Conservation (phyloP, 805 yeast species). For the Saccharomycopsis synnaedendra region DNA sequence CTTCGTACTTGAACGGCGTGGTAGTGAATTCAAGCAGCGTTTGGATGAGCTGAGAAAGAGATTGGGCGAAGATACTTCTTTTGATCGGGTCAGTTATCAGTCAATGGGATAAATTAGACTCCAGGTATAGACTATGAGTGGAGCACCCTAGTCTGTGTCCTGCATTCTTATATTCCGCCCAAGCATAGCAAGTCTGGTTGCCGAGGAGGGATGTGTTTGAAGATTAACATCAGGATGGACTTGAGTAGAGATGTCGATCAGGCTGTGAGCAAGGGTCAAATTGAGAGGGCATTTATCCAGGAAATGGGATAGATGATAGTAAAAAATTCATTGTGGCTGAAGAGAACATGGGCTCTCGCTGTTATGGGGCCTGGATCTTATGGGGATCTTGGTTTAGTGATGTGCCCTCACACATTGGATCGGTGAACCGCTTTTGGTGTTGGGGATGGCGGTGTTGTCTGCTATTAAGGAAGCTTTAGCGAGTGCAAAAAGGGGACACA, state of each 20-base stretch:
- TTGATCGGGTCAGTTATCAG: constrained; percentile 32
- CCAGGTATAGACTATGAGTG: constrained; percentile 34
- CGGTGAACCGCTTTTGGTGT: constrained; percentile 29
- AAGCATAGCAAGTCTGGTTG: constrained; percentile 33
- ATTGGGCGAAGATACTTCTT: constrained; percentile 26
- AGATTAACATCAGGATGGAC: constrained; percentile 36
- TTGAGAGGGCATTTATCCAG: constrained; percentile 39
- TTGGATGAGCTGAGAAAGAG: constrained; percentile 28
- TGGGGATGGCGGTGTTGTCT: constrained; percentile 31
- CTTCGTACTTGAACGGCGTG: constrained; percentile 37
- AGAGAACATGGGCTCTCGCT: constrained; percentile 29
- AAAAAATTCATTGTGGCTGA: constrained; percentile 36
- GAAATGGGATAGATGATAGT: constrained; percentile 39
- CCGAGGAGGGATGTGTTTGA: constrained; percentile 33
- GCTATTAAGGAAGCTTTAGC: constrained; percentile 34
- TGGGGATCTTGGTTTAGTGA: constrained; percentile 39
- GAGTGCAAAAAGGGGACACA: constrained; percentile 25
- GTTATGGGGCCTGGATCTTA: constrained; percentile 40
- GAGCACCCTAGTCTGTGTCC: constrained; percentile 32
- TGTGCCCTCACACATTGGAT: constrained; percentile 34
- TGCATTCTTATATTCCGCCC: constrained; percentile 36
- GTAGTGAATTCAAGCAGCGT: constrained; percentile 34
- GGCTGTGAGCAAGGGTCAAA: constrained; percentile 40
- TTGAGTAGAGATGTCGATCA: constrained; percentile 36
- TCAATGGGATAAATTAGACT: constrained; percentile 39